phyloP scores from a whole-genome alignment of 768 basidiomycete species.

The Leccinum ochraceum region DNA sequence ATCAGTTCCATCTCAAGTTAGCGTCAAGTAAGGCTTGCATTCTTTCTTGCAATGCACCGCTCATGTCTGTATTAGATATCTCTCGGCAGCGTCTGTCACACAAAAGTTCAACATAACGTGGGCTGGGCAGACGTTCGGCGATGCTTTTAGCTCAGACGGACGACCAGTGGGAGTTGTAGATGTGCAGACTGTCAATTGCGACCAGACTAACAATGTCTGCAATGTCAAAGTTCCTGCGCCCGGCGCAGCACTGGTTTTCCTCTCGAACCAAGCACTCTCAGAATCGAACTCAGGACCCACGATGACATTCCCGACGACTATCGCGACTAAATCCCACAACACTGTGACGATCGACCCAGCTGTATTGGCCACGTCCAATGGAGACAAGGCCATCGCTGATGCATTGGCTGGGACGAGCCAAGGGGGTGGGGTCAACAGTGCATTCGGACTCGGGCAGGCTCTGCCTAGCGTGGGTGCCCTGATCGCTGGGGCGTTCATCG shows the following conservation, averaged over 20 bases:
- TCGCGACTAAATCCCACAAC: slow-evolving; percentile 30
- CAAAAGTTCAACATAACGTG: slow-evolving; percentile 70
- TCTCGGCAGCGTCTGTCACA: slow-evolving; percentile 54
- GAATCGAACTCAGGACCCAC: slow-evolving; percentile 38
- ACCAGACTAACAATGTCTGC: slow-evolving; percentile 54
- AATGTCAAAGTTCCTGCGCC: slow-evolving; percentile 66
- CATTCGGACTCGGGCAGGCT: slow-evolving; percentile 10
- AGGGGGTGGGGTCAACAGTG: neutral
- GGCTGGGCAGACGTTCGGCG: slow-evolving; percentile 75
- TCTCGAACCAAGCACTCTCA: slow-evolving; percentile 44
- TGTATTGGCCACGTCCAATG: slow-evolving; percentile 68
- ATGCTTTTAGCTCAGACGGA: slow-evolving; percentile 65
- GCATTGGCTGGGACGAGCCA: slow-evolving; percentile 11
- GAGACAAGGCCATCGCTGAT: slow-evolving; percentile 38
- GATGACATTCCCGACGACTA: slow-evolving; percentile 60
- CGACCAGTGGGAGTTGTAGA: slow-evolving; percentile 55
- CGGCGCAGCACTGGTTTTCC: slow-evolving; percentile 73
- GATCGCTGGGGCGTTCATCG: slow-evolving; percentile 18
- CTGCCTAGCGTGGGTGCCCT: slow-evolving; percentile 14
- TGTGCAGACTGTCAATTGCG: slow-evolving; percentile 62
- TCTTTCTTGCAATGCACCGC: neutral
- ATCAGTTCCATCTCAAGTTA: slow-evolving; percentile 47
- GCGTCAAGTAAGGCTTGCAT: slow-evolving; percentile 47
- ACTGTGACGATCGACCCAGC: slow-evolving; percentile 56
- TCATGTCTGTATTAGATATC: slow-evolving; percentile 42